phyloP scores from a whole-genome alignment of 2,329 filamentous ascomycete species.

The Claviceps arundinis region DNA sequence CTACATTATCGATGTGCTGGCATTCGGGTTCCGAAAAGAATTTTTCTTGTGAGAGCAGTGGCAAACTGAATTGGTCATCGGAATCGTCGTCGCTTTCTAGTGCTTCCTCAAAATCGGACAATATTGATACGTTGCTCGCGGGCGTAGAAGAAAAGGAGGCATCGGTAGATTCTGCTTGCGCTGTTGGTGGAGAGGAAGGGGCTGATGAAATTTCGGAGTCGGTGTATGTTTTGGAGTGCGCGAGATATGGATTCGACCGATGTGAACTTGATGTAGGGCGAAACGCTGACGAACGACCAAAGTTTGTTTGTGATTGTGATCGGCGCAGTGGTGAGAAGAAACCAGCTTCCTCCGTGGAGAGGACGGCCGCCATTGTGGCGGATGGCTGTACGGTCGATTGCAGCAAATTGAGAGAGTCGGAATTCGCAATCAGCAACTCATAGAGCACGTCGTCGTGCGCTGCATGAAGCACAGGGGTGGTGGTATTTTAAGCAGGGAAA shows the following conservation, averaged over 20 bases:
- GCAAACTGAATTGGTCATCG: conserved; percentile 34
- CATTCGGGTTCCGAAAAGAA: conserved; percentile 26
- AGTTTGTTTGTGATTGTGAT: conserved; percentile 48
- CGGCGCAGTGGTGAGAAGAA: conserved; percentile 45
- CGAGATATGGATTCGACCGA: conserved; percentile 26
- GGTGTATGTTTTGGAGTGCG: conserved; percentile 28
- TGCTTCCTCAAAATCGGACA: conserved; percentile 39
- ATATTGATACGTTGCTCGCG: conserved; percentile 48
- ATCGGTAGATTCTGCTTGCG: conserved; percentile 38
- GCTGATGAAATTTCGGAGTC: conserved; percentile 38
- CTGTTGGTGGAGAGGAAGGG: conserved; percentile 41
- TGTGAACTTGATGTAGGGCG: conserved; percentile 31
- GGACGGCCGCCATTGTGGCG: conserved; percentile 39
- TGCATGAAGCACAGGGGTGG: not conserved
- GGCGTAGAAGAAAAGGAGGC: conserved; percentile 50
- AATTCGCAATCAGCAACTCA: not conserved
- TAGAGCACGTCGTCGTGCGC: not conserved
- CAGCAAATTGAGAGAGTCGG: not conserved
- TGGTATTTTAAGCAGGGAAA: not conserved
- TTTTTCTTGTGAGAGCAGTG: conserved; percentile 32
- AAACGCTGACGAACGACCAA: conserved; percentile 30
- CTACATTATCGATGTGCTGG: conserved; percentile 26
- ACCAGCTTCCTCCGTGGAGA: conserved; percentile 42
- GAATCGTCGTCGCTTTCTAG: conserved; percentile 30
- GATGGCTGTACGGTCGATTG: not conserved